phyloP scores from a whole-genome alignment of 257 asterid genomes.

The Gardenia jasminoides region DNA sequence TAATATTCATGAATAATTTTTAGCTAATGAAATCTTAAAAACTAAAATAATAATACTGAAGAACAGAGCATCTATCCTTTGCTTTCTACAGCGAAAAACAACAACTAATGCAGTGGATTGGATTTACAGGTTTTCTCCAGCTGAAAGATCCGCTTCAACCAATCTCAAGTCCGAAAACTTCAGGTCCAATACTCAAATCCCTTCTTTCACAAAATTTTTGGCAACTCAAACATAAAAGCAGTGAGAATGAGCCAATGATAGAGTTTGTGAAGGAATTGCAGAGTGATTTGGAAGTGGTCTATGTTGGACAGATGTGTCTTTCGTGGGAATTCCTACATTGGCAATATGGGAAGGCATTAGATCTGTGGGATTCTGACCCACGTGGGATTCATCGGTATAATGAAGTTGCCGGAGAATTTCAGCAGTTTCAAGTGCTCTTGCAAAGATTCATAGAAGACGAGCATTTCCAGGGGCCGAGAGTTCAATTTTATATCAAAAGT shows the following conservation, averaged over 20 bases:
- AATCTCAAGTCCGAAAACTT: conserved; percentile 43
- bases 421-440: conserved; percentile 85
- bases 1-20: not conserved
- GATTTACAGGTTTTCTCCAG: conserved; percentile 73
- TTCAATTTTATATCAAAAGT: conserved; percentile 53
- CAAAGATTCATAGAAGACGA: conserved; percentile 87
- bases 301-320: conserved; percentile 89
- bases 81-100: not conserved
- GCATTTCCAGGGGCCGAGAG: conserved; percentile 75
- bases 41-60: not conserved
- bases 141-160: conserved; percentile 76
- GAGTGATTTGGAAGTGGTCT: conserved; percentile 79
- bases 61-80: not conserved
- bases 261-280: conserved; percentile 68
- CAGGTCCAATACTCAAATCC: conserved; percentile 61
- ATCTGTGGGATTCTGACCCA: conserved; percentile 69
- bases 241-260: conserved; percentile 68
- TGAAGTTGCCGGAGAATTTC: conserved; percentile 85
- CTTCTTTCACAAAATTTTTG: conserved; percentile 53
- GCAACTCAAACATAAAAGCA: conserved; percentile 56
- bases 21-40: no score
- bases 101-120: not conserved
- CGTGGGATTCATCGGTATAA: conserved; percentile 58
- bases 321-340: conserved; percentile 95
- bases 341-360: conserved; percentile 76